Evolutionary conservation across 805 yeast genomes (phyloP), one percentile per base, ranked within the genome.

Genomic region (Candida cerambycidarum): DNA sequence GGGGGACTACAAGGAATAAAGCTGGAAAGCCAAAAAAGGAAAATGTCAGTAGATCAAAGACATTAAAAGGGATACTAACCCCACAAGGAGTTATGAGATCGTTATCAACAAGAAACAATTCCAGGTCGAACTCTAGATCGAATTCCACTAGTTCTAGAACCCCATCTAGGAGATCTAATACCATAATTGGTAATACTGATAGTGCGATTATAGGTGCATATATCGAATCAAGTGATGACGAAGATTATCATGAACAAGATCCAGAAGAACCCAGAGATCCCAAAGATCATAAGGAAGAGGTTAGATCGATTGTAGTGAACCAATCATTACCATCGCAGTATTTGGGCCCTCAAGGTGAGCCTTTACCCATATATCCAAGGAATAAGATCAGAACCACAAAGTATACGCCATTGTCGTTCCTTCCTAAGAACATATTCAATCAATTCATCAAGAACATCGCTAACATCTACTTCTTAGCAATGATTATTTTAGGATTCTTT

Each of bases 361-460:
- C 92, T 1, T 57, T 55, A 14, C 70, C 73, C 0, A 59, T 63
- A n/a, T 92, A 85, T 58, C 81, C 95, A 9, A 76, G 97, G 55
- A 92, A 92, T 70, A 90, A 93, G 62, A 88, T 93, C 53, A 80
- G 97, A 69, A 89, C 98, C 0, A 89, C 99, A 2, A 92, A 89
- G 67, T 92, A 92, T 63, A 92, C 97, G 2, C 97, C 98, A 5
- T 59, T 93, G 35, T 72, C 89, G 7, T 92, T 92, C 57, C 51
- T 93, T 23, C 98, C 98, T 2, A 89, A 89, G 61, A 89, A 92
- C 64, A 62, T 92, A 37, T 62, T 67, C 35, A 75, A 78, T 50
- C 98, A 93, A 67, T 90, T 90, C 63, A 42, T 59, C 11, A 80
- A 78, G 52, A 92, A 90, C 61, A 79, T 90, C 48, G 99, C 99